Base-by-base conservation (phyloP, 1,284 basidiomycete species). In the Heterobasidion occidentale region DNA sequence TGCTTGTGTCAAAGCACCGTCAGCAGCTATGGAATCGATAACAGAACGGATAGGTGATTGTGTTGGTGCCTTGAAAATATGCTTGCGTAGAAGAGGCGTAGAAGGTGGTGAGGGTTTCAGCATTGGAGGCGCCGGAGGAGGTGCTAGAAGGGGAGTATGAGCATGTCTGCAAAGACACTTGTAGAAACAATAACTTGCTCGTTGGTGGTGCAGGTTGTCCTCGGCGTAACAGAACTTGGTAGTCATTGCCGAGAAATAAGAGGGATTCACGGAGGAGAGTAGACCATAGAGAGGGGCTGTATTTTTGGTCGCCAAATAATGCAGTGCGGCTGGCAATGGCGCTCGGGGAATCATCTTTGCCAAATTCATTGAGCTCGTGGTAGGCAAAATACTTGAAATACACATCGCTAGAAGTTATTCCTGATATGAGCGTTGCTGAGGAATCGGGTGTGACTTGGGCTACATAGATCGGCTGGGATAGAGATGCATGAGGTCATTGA, bases 231-330 rank as follows among this genome's bases (percentile, higher is more conserved):
- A 88, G 71, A 1, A 74, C 69, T 58, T 84, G 81, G 61, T 88
- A 88, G 64, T 91, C 87, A 1, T 72, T 68, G 6, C 84, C 88
- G 1, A 92, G 72, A 9, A 78, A 68, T 7, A 84, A 60, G 2
- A 92, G 74, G 20, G 80, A 76, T 54, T 83, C 80, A 3, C 86
- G 75, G 12, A 76, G 74, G 27, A 90, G 70, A 3, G 75, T 75
- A 35, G 72, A 73, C 88, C 89, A 92, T 4, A 87, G 66, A 54
- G 72, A 82, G 0, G 84, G 84, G 27, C 74, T 77, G 49, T 80
- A 78, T 62, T 84, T 87, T 64, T 88, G 84, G 63, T 91, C 88
- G 1, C 75, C 77, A 63, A 90, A 90, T 1, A 92, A 68, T 0
- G 78, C 76, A 1, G 77, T 73, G 7, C 88, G 76, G 38, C 75